A percentile compares a stretch with the other conserved stretches of the same genome.
phyloP scores from a whole-genome alignment of 139 green algal genomes.

The Dunaliella primolecta region DNA sequence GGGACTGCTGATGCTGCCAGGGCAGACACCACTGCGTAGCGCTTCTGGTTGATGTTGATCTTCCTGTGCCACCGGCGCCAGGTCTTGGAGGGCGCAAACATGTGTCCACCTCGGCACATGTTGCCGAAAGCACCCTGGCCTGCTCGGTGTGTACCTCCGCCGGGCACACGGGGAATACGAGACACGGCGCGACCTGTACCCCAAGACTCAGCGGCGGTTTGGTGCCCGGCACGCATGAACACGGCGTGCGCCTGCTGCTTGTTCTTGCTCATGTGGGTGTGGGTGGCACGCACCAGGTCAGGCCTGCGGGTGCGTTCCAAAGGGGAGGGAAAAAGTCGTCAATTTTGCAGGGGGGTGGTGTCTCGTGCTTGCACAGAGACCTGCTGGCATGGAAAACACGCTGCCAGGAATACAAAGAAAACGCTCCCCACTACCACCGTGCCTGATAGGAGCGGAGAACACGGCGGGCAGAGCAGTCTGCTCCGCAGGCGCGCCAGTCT shows the following conservation, averaged over 20 bases:
- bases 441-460: constrained; percentile 85
- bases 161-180: constrained; percentile 98
- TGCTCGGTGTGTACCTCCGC: constrained; percentile 82
- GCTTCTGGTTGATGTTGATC: constrained; percentile 97
- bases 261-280: constrained; percentile 97
- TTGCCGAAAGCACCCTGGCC: constrained; percentile 99
- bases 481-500: constrained; percentile 58
- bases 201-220: constrained; percentile 98
- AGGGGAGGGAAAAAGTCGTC: background rate
- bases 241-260: constrained; percentile 96
- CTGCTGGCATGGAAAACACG: too few relatives aligned
- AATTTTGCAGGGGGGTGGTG: background rate
- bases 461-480: constrained; percentile 85
- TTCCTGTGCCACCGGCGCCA: constrained; percentile 98
- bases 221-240: constrained; percentile 85
- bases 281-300: constrained; percentile 87
- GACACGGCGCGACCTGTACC: constrained; percentile 98
- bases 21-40: constrained; percentile 91
- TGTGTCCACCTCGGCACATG: constrained; percentile 98
- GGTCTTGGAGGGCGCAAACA: constrained; percentile 97
- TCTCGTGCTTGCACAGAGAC: background rate
- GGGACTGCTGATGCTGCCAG: constrained; percentile 93
- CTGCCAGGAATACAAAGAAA: too few relatives aligned
- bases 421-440: background rate
- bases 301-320: constrained; percentile 41